phyloP scores from a whole-genome alignment of 2,329 filamentous ascomycete genomes.

The Colletotrichum sp. region DNA sequence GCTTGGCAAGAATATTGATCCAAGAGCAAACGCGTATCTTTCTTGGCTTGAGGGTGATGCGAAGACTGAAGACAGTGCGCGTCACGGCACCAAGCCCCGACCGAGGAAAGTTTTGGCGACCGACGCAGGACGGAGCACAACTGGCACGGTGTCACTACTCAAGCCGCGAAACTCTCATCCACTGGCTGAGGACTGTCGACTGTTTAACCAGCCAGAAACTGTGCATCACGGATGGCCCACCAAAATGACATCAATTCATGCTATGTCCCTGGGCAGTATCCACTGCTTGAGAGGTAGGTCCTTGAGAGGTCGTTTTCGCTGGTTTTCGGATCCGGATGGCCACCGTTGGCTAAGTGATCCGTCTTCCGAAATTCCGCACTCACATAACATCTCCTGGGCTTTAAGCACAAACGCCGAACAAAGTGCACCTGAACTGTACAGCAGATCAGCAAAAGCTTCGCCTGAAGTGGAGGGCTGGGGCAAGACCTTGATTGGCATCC shows the following conservation, averaged over 20 bases:
- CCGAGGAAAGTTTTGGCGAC: not conserved
- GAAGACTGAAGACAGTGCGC: not conserved
- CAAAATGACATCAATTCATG: not conserved
- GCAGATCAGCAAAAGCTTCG: conserved; percentile 16
- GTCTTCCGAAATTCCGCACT: not conserved
- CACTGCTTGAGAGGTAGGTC: not conserved
- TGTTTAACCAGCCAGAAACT: not conserved
- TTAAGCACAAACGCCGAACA: not conserved
- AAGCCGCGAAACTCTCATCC: not conserved
- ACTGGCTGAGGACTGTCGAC: not conserved
- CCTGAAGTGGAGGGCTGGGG: conserved; percentile 6
- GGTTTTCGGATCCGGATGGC: not conserved
- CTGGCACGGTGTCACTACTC: not conserved
- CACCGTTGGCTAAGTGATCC: not conserved
- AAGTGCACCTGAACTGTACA: not conserved
- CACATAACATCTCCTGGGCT: not conserved
- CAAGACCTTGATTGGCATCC: not conserved
- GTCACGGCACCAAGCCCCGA: not conserved
- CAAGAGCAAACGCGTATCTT: not conserved
- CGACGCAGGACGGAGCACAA: not conserved
- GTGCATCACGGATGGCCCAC: not conserved
- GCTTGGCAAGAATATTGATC: not conserved
- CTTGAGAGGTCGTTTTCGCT: not conserved
- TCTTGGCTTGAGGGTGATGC: not conserved
- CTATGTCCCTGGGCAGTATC: not conserved